phyloP scores from a whole-genome alignment of 2,329 filamentous ascomycete genomes.

The Pyrenophora tritici-repentis region DNA sequence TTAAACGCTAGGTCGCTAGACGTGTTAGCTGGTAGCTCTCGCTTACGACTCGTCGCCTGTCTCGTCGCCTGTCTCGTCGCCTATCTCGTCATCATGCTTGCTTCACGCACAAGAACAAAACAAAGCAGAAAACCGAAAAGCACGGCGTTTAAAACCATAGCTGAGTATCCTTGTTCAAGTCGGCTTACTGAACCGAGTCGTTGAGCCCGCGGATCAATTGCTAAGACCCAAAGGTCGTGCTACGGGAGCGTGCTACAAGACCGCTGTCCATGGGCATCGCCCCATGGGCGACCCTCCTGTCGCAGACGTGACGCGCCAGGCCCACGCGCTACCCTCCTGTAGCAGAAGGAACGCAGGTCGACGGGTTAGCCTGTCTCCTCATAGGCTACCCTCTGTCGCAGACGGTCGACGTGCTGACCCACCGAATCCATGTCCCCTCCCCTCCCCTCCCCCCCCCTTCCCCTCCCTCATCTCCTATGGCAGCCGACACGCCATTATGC shows the following conservation, averaged over 20 bases:
- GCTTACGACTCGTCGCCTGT: background rate
- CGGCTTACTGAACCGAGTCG: background rate
- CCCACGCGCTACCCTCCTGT: background rate
- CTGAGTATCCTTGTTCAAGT: background rate
- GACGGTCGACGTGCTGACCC: too few relatives aligned
- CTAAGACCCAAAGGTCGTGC: background rate
- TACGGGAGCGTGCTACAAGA: too few relatives aligned
- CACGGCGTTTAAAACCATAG: background rate
- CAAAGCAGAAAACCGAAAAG: background rate
- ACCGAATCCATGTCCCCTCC: too few relatives aligned
- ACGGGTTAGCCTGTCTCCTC: too few relatives aligned
- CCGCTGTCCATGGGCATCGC: too few relatives aligned
- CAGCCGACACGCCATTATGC: background rate
- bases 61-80: background rate
- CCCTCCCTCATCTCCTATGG: too few relatives aligned
- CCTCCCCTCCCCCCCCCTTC: too few relatives aligned
- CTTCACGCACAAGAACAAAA: background rate
- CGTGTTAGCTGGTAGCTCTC: background rate
- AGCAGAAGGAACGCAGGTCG: too few relatives aligned
- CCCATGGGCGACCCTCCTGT: too few relatives aligned
- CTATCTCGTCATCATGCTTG: background rate
- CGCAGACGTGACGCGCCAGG: background rate
- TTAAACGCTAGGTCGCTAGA: background rate
- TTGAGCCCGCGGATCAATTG: background rate
- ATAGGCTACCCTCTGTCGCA: too few relatives aligned